A percentile compares a stretch with the other conserved stretches of the same genome.
These are phyloP conservation scores for Ustilago lituana DNA, from an alignment of 1,284 basidiomycete genomes.

Conservation along the genomic window DNA sequence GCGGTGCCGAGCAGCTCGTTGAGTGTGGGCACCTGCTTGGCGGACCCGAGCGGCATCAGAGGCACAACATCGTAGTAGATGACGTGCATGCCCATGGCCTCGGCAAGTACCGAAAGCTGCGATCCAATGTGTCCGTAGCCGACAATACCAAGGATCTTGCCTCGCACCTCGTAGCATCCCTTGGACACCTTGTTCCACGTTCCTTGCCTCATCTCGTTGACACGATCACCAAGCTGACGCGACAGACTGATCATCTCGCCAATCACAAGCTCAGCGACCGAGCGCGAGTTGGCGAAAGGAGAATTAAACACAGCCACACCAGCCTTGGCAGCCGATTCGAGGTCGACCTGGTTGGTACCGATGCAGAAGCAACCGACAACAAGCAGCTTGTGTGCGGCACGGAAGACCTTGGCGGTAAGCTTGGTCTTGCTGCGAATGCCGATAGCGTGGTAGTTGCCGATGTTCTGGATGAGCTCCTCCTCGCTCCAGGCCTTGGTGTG, in stretches of 20 bases:
- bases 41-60: constrained; percentile 96
- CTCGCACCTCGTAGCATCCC: constrained; percentile 96
- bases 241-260: constrained; percentile 92
- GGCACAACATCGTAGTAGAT: constrained; percentile 95
- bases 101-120: constrained; percentile 95
- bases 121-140: constrained; percentile 99
- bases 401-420: constrained; percentile 88
- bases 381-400: constrained; percentile 73
- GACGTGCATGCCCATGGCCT: constrained; percentile 94
- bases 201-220: constrained; percentile 85
- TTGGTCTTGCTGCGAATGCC: constrained; percentile 98
- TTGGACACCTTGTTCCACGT: constrained; percentile 99
- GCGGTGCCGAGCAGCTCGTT: constrained; percentile 79
- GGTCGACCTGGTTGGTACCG: constrained; percentile 97
- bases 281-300: constrained; percentile 98
- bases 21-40: constrained; percentile 86
- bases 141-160: constrained; percentile 96
- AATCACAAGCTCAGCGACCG: constrained; percentile 97
- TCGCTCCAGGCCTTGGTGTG: constrained; percentile 86
- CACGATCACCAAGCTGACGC: constrained; percentile 90
- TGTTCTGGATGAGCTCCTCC: constrained; percentile 87
- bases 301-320: constrained; percentile 99
- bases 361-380: constrained; percentile 99
- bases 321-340: constrained; percentile 80
- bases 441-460: constrained; percentile 89